phyloP scores from a whole-genome alignment of 257 asterid species.

The Solanum clarkiae region DNA sequence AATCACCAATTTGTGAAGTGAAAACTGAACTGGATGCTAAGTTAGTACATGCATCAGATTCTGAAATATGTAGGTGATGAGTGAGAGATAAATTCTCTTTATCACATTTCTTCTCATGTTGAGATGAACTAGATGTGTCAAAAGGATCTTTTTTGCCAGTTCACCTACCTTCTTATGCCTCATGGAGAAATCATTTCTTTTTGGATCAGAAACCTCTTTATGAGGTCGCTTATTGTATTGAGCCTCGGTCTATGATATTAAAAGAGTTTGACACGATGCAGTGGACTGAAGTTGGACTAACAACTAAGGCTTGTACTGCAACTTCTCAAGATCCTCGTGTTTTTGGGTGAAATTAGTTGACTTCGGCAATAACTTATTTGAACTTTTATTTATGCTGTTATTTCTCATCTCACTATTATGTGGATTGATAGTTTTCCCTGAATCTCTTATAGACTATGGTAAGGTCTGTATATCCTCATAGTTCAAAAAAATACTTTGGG shows the following conservation, averaged over 20 bases:
- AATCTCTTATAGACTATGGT: neutral
- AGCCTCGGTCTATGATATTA: neutral
- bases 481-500: slow-evolving; percentile 3
- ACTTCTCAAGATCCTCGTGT: slow-evolving; percentile 4
- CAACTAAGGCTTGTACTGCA: slow-evolving; percentile 2
- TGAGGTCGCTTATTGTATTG: slow-evolving; percentile 3
- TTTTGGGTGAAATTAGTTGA: slow-evolving; percentile 8
- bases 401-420: slow-evolving; percentile 2
- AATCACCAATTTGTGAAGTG: slow-evolving; percentile 9
- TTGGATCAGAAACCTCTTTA: slow-evolving; percentile 2
- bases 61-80: neutral
- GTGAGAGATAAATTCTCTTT: slow-evolving; percentile 36
- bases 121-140: slow-evolving; percentile 6
- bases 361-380: slow-evolving; percentile 4
- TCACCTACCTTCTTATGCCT: slow-evolving; percentile 25
- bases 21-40: neutral
- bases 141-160: slow-evolving; percentile 15
- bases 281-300: slow-evolving; percentile 1
- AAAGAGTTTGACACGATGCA: neutral
- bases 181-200: slow-evolving; percentile 6
- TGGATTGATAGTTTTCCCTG: slow-evolving; percentile 2
- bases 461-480: slow-evolving; percentile 4
- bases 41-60: neutral
- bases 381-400: neutral
- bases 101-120: slow-evolving; percentile 8